These are phyloP conservation scores for Asterochloris sp. DNA, from an alignment of 139 green algal species.

Conservation along the genomic window DNA sequence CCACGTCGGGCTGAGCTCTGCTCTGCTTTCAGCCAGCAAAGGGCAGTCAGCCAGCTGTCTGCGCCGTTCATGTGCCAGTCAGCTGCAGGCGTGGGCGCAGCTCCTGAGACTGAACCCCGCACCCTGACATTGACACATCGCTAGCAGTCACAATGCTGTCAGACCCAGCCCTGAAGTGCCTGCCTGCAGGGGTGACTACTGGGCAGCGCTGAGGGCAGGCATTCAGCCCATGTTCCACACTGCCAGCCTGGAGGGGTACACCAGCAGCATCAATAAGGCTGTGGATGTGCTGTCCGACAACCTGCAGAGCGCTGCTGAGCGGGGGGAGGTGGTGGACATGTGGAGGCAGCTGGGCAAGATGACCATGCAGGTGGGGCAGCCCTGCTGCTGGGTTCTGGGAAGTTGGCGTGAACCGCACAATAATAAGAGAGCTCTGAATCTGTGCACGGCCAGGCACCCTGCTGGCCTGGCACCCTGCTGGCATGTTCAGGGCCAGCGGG, in stretches of 20 bases:
- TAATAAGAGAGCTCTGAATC: too few species aligned
- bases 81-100: neutral
- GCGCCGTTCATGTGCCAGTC: neutral
- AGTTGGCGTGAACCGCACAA: too few species aligned
- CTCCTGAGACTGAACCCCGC: neutral
- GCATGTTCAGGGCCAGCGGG: too few species aligned
- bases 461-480: too few species aligned
- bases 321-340: conserved; percentile 7
- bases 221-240: conserved; percentile 11
- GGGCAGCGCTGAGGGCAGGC: conserved; percentile 1
- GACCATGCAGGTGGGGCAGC: conserved; percentile 5
- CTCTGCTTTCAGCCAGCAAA: neutral
- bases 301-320: neutral
- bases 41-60: neutral
- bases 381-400: too few species aligned
- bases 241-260: neutral
- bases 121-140: neutral
- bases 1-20: too few species aligned
- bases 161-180: neutral
- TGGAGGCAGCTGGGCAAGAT: neutral
- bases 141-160: neutral
- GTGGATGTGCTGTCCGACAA: conserved; percentile 6
- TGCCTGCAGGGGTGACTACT: neutral
- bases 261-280: conserved; percentile 15
- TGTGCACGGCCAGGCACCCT: too few species aligned